Percentiles rank a stretch among this genome's conserved stretches.
phyloP scores from a whole-genome alignment of 73 alveolate genomes.

The Breviolum minutum region DNA sequence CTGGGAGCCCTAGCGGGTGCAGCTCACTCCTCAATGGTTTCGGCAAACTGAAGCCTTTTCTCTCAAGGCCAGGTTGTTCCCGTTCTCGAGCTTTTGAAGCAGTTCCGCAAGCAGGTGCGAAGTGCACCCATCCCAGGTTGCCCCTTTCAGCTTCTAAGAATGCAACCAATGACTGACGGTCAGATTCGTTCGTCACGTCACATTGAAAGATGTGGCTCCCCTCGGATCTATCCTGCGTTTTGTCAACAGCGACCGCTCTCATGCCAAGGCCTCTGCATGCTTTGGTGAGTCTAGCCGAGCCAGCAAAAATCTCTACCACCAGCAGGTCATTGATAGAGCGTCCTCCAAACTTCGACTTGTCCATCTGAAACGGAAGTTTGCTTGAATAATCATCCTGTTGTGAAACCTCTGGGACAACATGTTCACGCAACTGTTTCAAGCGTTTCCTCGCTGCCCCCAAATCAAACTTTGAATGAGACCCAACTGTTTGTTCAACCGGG shows the following conservation, averaged over 20 bases:
- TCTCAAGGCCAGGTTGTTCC: neutral
- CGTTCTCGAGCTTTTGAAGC: slow-evolving; percentile 5
- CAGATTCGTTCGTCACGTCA: neutral
- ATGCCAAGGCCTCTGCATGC: neutral
- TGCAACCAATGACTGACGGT: neutral
- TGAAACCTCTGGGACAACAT: neutral
- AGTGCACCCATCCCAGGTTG: neutral
- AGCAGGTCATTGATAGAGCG: neutral
- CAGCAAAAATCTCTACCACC: neutral
- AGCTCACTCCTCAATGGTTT: neutral
- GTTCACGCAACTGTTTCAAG: no score
- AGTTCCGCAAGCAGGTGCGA: neutral
- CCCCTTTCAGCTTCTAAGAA: neutral
- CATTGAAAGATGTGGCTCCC: neutral
- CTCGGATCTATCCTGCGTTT: neutral
- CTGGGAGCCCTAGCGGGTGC: neutral
- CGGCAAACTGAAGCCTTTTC: neutral
- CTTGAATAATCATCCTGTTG: neutral
- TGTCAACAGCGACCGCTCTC: neutral
- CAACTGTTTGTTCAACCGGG: no score
- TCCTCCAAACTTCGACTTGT: neutral
- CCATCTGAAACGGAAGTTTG: neutral
- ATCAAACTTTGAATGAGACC: no score
- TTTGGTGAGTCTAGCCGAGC: neutral
- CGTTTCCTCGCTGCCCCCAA: neutral